Evolutionary conservation across 202 grass and related monocot genomes (phyloP), one percentile per base, ranked within the genome.

Genomic region (Hordeum pubiflorum): DNA sequence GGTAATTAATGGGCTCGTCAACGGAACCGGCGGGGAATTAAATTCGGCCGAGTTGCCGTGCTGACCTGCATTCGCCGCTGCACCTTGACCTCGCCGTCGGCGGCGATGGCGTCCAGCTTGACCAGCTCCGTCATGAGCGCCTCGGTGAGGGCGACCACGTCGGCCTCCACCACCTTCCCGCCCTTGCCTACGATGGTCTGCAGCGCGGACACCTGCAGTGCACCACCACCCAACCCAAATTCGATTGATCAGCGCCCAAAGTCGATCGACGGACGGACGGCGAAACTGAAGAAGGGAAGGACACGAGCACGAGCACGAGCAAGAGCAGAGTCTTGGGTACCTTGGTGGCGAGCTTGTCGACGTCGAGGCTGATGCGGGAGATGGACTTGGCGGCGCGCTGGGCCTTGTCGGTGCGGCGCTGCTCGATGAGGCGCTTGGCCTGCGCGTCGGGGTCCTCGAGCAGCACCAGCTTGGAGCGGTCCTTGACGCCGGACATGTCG

Each of bases 91-190:
- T 99, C 90, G 76, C 88, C 92, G 10, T 99, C 92, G 76, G 90
- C 89, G 64, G 75, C 77, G 82, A 93, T 79, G 83, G 85, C 79
- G 76, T 99, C 96, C 38, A 99, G 88, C 72, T 96, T 96, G 63
- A 99, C 82, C 8, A 99, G 87, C 84, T 95, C 87, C 66, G 89
- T 99, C 96, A 99, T 99, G n/a, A 99, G 83, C 83, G 79, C 64
- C 78, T 96, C 96, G 9, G 93, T 99, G 77, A 99, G 88, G 17
- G 76, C 83, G 10, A 85, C 74, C 75, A 99, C 89, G 79, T 93
- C 92, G 20, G 85, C 83, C 21, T 91, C 96, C 21, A 79, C 90
- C 37, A 99, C 96, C 81, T 50, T 89, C 8, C 87, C 89, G 81
- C 96, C 92, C 85, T 96, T 93, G 71, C 69, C 87, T 46, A 90